Percentiles rank a stretch among this genome's conserved stretches.
phyloP scores from a whole-genome alignment of 345 rosid genomes.

The Bruguiera sexangula region DNA sequence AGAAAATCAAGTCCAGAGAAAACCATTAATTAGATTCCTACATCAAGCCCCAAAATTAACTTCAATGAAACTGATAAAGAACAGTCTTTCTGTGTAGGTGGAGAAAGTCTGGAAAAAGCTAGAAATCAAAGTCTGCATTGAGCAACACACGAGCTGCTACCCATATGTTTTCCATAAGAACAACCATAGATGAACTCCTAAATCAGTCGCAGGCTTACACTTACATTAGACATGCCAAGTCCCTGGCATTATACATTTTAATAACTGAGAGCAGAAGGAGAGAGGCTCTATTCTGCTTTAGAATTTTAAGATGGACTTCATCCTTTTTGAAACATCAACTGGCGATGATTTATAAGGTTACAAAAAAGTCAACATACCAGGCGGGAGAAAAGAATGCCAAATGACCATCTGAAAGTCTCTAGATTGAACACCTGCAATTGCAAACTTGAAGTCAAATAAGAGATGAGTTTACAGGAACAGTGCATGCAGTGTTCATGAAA shows the following conservation, averaged over 20 bases:
- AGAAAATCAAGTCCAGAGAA: conserved; percentile 2
- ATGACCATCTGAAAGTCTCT: conserved; percentile 93
- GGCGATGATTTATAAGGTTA: background rate
- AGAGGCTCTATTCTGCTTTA: background rate
- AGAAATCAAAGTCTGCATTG: background rate
- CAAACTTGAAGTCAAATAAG: conserved; percentile 19
- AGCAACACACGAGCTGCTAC: background rate
- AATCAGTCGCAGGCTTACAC: background rate
- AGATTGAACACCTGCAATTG: conserved; percentile 68
- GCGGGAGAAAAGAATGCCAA: conserved; percentile 93
- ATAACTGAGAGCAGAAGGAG: background rate
- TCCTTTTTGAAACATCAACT: background rate
- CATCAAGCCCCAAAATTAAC: background rate
- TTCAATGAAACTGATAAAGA: background rate
- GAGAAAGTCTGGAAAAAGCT: background rate
- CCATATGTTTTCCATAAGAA: background rate
- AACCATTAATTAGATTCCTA: background rate
- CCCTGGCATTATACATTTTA: no score
- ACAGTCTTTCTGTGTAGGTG: background rate
- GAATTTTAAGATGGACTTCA: background rate
- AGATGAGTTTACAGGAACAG: background rate
- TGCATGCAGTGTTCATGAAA: conserved; percentile 2
- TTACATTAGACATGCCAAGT: no score
- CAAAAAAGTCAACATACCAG: conserved; percentile 58
- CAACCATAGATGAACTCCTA: background rate